Conservation (phyloP, 768 basidiomycete species). For the Suillus placidus region DNA sequence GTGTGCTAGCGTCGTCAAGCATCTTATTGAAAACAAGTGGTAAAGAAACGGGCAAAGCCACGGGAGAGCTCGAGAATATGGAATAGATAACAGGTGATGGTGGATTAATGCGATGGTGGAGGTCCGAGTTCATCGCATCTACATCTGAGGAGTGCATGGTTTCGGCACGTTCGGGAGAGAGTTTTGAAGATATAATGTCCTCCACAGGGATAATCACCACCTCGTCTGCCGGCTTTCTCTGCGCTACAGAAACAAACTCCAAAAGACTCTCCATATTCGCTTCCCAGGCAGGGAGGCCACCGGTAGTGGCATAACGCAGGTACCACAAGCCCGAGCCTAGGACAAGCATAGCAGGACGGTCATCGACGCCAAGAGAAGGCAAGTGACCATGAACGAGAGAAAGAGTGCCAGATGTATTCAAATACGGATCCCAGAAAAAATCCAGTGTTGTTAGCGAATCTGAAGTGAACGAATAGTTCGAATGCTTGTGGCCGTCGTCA, state of each 20-base stretch:
- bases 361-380: slow-evolving; percentile 3
- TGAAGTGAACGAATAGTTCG: slow-evolving; percentile 56
- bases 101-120: slow-evolving; percentile 65
- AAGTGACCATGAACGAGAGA: slow-evolving; percentile 40
- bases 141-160: slow-evolving; percentile 80
- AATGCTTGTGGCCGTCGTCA: slow-evolving; percentile 67
- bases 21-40: slow-evolving; percentile 83
- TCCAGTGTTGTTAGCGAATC: slow-evolving; percentile 49
- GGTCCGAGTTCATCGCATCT: slow-evolving; percentile 89
- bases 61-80: slow-evolving; percentile 26
- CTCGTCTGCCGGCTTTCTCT: slow-evolving; percentile 59
- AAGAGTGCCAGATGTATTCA: slow-evolving; percentile 65
- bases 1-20: slow-evolving; percentile 71
- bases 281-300: slow-evolving; percentile 81
- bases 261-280: slow-evolving; percentile 71
- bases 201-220: slow-evolving; percentile 81
- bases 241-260: slow-evolving; percentile 42
- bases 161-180: slow-evolving; percentile 61
- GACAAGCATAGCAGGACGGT: slow-evolving; percentile 68
- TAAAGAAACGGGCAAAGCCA: slow-evolving; percentile 50
- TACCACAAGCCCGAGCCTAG: slow-evolving; percentile 91
- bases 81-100: slow-evolving; percentile 32
- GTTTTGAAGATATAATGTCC: slow-evolving; percentile 64
- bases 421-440: slow-evolving; percentile 87
- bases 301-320: slow-evolving; percentile 73